phyloP scores from a whole-genome alignment of 306 rosid species.

The Potentilla sterilis region DNA sequence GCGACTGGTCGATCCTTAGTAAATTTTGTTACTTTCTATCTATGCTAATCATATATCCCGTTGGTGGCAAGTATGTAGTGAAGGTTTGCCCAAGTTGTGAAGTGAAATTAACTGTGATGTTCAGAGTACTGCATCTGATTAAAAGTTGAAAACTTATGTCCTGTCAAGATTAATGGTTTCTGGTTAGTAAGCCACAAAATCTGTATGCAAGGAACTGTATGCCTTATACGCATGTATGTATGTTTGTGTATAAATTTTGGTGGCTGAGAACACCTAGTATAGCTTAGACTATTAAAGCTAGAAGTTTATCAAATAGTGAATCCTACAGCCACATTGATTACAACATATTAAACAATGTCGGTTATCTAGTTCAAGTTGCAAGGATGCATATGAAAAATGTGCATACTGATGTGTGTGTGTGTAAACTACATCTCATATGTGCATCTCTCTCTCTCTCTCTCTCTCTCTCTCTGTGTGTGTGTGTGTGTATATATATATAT shows the following conservation, averaged over 20 bases:
- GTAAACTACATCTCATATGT: too few species aligned
- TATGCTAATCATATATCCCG: not conserved
- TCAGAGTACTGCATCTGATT: not conserved
- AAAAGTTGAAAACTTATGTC: slow-evolving; percentile 1
- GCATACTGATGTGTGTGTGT: not conserved
- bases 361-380: not conserved
- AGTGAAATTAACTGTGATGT: not conserved
- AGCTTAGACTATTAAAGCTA: not conserved
- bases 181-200: not conserved
- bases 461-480: too few species aligned
- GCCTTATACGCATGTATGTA: not conserved
- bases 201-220: not conserved
- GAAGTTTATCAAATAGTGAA: not conserved
- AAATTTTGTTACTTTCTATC: not conserved
- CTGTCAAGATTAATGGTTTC: not conserved
- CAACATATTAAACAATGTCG: not conserved
- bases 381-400: not conserved
- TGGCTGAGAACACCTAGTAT: not conserved
- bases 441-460: too few species aligned
- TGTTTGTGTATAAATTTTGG: not conserved
- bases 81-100: not conserved
- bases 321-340: not conserved
- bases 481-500: not conserved
- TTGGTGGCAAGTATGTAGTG: not conserved
- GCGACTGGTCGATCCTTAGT: not conserved